Evolutionary conservation across 2,329 filamentous ascomycete genomes (phyloP), one percentile per base, ranked within the genome.

Genomic region (Epichloe uncinata): DNA sequence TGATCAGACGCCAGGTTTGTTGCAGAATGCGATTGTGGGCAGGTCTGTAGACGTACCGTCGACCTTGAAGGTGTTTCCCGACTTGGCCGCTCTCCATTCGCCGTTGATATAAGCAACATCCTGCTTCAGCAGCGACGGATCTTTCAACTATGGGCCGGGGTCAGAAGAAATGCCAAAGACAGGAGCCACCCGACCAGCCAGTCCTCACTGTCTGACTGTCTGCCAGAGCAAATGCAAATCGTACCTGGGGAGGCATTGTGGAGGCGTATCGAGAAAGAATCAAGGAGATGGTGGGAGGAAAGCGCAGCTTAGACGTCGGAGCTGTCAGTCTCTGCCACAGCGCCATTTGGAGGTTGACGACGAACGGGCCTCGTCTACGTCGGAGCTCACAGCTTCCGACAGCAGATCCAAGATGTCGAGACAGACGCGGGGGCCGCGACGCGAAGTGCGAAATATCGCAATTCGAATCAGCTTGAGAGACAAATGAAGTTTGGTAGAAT

Each of bases 51-150:
- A 48, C 62, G 56, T 68, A 84, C 82, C 84, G 55, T 79, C 75
- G 53, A 96, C 87, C 64, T 93, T 83, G 66, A 97, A 98, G 43
- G 88, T 95, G 77, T 94, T 82, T 63, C 88, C 87, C 1, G 88
- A 95, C 61, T 81, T 79, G 58, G 91, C 87, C 58, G 78, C 76
- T 54, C 94, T 79, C 87, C 90, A 98, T 77, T 95, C 78, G 61
- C 93, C 93, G 65, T 98, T 91, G 62, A 97, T 82, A 63, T 91
- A 96, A 61, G 81, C 79, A 52, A 80, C 78, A 63, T 90, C 79
- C 58, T 84, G 80, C 72, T 94, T 96, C 61, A 97, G 79, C 53
- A 98, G 78, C 22, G 84, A 87, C 36, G 79, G 78, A 58, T 91
- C 86, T 62, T 82, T 86, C 61, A 91, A 79, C 83, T 89, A 47